Percentiles rank a stretch among this genome's conserved stretches.
Evolutionary conservation across 2,329 filamentous ascomycete species (phyloP).

Genomic region (Botrytis galanthina): DNA sequence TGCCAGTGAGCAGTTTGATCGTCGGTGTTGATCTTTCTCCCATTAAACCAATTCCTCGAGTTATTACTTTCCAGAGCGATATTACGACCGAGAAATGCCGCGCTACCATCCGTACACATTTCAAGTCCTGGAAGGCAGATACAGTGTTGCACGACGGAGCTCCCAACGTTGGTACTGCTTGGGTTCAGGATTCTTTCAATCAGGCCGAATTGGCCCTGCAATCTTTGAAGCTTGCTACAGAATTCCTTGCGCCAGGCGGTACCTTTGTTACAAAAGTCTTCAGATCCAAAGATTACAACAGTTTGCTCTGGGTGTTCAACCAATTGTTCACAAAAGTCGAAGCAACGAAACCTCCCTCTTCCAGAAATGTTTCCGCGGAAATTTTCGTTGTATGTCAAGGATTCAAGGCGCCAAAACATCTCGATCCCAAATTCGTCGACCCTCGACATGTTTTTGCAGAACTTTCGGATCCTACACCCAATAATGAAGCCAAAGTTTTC

Average conservation of each 20-base stretch:
- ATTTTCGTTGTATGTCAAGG: slow-evolving; percentile 97
- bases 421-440: slow-evolving; percentile 92
- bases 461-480: slow-evolving; percentile 77
- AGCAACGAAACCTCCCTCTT: slow-evolving; percentile 94
- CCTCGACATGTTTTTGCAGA: slow-evolving; percentile 89
- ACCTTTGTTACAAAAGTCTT: slow-evolving; percentile 98
- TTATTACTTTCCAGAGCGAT: slow-evolving; percentile 95
- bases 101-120: slow-evolving; percentile 79
- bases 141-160: slow-evolving; percentile 95
- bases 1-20: slow-evolving; percentile 87
- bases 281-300: slow-evolving; percentile 94
- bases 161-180: slow-evolving; percentile 95
- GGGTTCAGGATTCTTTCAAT: slow-evolving; percentile 97
- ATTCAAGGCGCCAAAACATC: slow-evolving; percentile 89
- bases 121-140: slow-evolving; percentile 96
- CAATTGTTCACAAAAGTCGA: slow-evolving; percentile 95
- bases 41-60: slow-evolving; percentile 91
- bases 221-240: slow-evolving; percentile 87
- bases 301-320: slow-evolving; percentile 94
- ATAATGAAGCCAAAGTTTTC: slow-evolving; percentile 97
- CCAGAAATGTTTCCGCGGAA: slow-evolving; percentile 93
- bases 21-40: slow-evolving; percentile 91
- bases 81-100: slow-evolving; percentile 97
- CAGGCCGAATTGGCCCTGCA: slow-evolving; percentile 91
- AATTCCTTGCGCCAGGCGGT: slow-evolving; percentile 85